Evolutionary conservation across 1,284 basidiomycete genomes (phyloP), one percentile per base, ranked within the genome.

Genomic region (Trichosporon sp.): DNA sequence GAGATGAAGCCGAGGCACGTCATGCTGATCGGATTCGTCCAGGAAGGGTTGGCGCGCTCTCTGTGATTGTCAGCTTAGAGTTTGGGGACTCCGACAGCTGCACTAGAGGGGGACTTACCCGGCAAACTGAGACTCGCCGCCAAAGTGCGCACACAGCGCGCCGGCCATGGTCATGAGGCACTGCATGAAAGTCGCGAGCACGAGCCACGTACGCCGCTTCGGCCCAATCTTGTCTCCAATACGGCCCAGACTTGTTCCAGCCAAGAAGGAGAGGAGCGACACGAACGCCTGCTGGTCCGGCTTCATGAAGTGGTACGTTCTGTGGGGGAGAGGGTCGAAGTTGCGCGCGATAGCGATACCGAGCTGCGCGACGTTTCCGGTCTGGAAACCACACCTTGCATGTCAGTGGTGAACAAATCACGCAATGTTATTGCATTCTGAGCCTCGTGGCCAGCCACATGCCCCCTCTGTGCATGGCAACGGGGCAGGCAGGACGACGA

Each of bases 231-330:
- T 76, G 74, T 85, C 84, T 16, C 85, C 84, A 12, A 85, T 70
- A 43, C 84, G 77, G 0, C 85, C 85, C 35, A 85, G 71, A 43
- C 76, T 76, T 4, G 85, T 80, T 2, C 85, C 85, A 61, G 84
- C 63, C 66, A 85, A 86, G 87, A 96, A 96, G 11, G 88, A 85
- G 72, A 92, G 77, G 26, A 95, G 83, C 35, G 92, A 93, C 65
- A 87, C 88, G 66, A 95, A 85, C 8, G 93, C 93, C 81, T 93
- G 92, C 79, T 89, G 89, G 78, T 95, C 93, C 6, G 91, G 86
- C 72, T 88, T 87, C 79, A 91, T 91, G 84, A 94, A 93, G 16
- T 77, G 78, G 59, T 75, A 77, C 78, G 84, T 91, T 86, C 76
- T 86, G 83, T 74, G 85, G 75, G 21, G 85, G 84, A 4, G 83